A percentile compares a stretch with the other conserved stretches of the same genome.
Conservation (phyloP, 169 alveolate species). For the Eimeria necatrix region DNA sequence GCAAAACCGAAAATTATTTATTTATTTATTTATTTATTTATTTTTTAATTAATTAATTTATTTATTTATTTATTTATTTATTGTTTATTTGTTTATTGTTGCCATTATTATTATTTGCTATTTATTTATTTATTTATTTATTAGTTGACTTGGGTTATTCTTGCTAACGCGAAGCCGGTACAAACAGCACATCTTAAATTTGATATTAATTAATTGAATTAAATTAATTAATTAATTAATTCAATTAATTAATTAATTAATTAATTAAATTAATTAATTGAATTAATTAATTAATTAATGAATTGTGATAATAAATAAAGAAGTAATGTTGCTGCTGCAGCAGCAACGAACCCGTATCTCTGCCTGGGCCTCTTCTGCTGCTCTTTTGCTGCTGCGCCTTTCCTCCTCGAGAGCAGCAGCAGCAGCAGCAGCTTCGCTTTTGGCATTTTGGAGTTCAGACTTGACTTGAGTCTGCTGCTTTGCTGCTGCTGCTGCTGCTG, state of each 20-base stretch:
- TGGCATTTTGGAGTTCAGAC: not conserved
- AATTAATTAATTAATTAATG: not conserved
- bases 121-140: too few relatives aligned
- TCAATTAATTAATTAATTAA: not conserved
- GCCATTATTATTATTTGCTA: too few relatives aligned
- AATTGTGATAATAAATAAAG: not conserved
- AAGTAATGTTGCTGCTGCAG: too few relatives aligned
- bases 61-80: too few relatives aligned
- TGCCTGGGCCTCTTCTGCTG: not conserved
- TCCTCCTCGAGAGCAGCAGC: too few relatives aligned
- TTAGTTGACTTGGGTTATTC: too few relatives aligned
- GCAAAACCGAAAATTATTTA: too few relatives aligned
- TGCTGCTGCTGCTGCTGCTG: constrained; percentile 42
- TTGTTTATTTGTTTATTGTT: too few relatives aligned
- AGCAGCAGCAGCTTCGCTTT: not conserved
- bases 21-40: too few relatives aligned
- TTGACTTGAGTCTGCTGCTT: not conserved
- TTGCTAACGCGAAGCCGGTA: too few relatives aligned
- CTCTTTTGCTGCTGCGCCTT: not conserved
- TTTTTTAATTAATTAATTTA: too few relatives aligned
- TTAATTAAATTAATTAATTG: not conserved
- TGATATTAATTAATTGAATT: not conserved
- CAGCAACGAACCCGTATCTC: too few relatives aligned
- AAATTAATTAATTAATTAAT: not conserved
- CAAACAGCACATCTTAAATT: not conserved